Conservation (phyloP, 148 eudicot species). For the Polygonum aviculare region DNA sequence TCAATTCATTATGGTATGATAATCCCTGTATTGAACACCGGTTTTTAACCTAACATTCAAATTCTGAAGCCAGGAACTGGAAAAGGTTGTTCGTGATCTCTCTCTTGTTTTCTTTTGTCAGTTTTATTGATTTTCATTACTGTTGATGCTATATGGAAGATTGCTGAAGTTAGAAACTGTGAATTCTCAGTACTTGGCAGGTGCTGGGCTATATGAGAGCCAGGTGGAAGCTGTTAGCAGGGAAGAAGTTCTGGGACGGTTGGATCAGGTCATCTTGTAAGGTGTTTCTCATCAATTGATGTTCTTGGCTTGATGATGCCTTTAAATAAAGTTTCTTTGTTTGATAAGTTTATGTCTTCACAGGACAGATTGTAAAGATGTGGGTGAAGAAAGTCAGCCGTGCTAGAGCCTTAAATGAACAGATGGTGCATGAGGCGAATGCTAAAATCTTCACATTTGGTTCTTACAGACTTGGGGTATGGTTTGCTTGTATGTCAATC, state of each 20-base stretch:
- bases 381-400: constrained; percentile 59
- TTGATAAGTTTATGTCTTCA: constrained; percentile 9
- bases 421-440: constrained; percentile 58
- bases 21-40: too few species aligned
- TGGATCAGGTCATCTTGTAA: constrained; percentile 70
- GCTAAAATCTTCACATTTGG: constrained; percentile 73
- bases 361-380: constrained; percentile 45
- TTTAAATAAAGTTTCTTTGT: background rate
- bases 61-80: constrained; percentile 52
- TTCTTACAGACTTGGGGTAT: constrained; percentile 70
- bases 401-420: constrained; percentile 53
- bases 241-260: constrained; percentile 90
- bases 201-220: constrained; percentile 75
- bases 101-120: background rate
- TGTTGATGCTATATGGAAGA: constrained; percentile 8
- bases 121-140: background rate
- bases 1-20: too few species aligned
- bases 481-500: background rate
- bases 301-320: background rate
- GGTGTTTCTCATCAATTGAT: background rate
- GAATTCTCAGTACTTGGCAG: constrained; percentile 43
- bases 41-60: too few species aligned
- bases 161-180: background rate
- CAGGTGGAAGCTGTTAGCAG: constrained; percentile 68
- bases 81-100: constrained; percentile 46